These are phyloP conservation scores for Hydrangea macrophylla DNA, from an alignment of 148 eudicot species.

Conservation along the genomic window DNA sequence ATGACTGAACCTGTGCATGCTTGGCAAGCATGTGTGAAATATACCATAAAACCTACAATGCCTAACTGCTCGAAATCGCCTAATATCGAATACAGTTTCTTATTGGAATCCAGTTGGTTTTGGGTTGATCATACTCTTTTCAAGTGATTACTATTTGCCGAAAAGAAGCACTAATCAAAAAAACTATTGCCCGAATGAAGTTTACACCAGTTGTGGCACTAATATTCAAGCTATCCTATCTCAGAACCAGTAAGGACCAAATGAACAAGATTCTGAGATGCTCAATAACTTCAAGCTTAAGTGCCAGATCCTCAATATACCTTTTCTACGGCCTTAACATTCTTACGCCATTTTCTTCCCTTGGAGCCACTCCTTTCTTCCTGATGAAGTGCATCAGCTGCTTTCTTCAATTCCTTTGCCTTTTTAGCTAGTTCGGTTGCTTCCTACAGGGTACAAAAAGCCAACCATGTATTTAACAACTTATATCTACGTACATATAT, in stretches of 20 bases:
- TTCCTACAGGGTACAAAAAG: slow-evolving; percentile 50
- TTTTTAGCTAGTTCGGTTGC: slow-evolving; percentile 97
- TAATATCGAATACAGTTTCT: neutral
- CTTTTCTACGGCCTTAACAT: slow-evolving; percentile 93
- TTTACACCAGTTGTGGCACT: too few relatives aligned
- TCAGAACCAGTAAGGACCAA: too few relatives aligned
- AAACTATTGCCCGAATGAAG: too few relatives aligned
- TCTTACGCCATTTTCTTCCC: slow-evolving; percentile 97
- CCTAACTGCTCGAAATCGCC: too few relatives aligned
- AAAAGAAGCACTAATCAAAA: too few relatives aligned
- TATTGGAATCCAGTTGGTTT: neutral
- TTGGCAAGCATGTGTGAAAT: neutral
- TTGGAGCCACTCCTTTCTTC: slow-evolving; percentile 89
- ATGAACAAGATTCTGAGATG: neutral
- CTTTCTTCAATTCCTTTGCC: slow-evolving; percentile 89
- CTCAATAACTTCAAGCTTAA: neutral
- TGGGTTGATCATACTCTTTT: neutral
- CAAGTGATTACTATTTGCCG: neutral
- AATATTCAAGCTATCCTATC: neutral
- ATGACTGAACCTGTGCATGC: neutral
- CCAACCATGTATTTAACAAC: slow-evolving; percentile 7
- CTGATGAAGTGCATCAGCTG: slow-evolving; percentile 92
- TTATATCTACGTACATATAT: neutral
- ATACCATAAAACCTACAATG: neutral
- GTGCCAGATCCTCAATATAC: slow-evolving; percentile 30